A percentile compares a stretch with the other conserved stretches of the same genome.
Evolutionary conservation across 345 rosid genomes (phyloP).

Genomic region (Pistacia atlantica): DNA sequence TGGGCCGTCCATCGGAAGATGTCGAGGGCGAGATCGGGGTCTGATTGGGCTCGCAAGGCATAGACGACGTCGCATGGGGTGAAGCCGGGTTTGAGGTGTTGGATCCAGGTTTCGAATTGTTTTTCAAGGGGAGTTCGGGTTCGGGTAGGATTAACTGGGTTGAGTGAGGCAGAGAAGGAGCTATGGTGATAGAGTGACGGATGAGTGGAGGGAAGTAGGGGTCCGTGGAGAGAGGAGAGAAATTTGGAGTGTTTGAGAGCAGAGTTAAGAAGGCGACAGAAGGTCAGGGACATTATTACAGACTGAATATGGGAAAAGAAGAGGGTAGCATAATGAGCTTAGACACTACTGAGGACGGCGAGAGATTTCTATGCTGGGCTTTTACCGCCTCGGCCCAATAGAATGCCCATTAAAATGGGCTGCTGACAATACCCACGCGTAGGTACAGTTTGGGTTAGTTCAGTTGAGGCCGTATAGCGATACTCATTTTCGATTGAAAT

Average conservation of each 20-base stretch:
- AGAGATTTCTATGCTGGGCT: too few species aligned
- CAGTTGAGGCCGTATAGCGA: too few species aligned
- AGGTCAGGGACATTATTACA: slow-evolving; percentile 33
- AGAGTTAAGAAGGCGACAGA: slow-evolving; percentile 34
- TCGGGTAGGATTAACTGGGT: slow-evolving; percentile 30
- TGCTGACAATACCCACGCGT: too few species aligned
- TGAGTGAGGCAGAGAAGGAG: slow-evolving; percentile 32
- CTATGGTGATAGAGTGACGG: slow-evolving; percentile 26
- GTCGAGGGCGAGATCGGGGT: slow-evolving; percentile 86
- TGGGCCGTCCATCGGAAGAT: slow-evolving; percentile 94
- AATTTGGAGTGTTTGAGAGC: slow-evolving; percentile 6
- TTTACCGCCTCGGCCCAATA: too few species aligned
- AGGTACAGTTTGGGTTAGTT: too few species aligned
- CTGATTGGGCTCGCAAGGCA: slow-evolving; percentile 74
- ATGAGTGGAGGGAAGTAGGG: not conserved
- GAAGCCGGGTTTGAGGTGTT: slow-evolving; percentile 82
- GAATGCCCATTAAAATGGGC: too few species aligned
- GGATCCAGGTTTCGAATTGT: slow-evolving; percentile 83
- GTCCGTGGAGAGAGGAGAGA: slow-evolving; percentile 8
- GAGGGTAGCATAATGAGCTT: not conserved
- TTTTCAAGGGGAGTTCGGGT: slow-evolving; percentile 73
- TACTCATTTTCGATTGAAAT: too few species aligned
- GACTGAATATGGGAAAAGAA: not conserved
- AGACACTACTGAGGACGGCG: too few species aligned
- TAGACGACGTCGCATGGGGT: slow-evolving; percentile 60